Conservation (phyloP, 345 rosid genomes). For the Geranium brycei region DNA sequence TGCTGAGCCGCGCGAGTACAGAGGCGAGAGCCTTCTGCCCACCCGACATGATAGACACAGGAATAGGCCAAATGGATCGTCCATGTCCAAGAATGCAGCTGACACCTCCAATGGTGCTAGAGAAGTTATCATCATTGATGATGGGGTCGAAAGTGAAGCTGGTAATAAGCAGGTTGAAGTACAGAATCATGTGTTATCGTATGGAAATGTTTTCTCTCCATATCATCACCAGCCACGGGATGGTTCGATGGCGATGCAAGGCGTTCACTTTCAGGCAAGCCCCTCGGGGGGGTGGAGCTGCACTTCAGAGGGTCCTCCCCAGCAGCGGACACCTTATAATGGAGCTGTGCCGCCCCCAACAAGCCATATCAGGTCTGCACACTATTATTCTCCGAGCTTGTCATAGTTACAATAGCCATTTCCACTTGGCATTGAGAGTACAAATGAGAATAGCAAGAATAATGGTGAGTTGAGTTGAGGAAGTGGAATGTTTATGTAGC, state of each 20-base stretch:
- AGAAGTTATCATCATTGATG: conserved; percentile 44
- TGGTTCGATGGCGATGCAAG: conserved; percentile 10
- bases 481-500: too few relatives aligned
- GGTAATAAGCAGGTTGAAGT: conserved; percentile 11
- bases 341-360: conserved; percentile 19
- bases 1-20: conserved; percentile 12
- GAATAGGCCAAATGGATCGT: conserved; percentile 7
- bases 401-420: conserved; percentile 13
- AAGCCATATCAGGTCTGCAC: conserved; percentile 21
- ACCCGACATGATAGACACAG: not conserved
- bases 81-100: conserved; percentile 8
- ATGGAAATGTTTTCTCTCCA: conserved; percentile 18
- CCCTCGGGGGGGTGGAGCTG: conserved; percentile 15
- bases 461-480: too few relatives aligned
- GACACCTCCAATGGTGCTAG: conserved; percentile 17
- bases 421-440: not conserved
- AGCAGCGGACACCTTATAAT: conserved; percentile 20
- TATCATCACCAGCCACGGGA: conserved; percentile 35
- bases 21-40: not conserved
- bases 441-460: not conserved
- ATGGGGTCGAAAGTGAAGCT: conserved; percentile 28
- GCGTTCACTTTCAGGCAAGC: conserved; percentile 12
- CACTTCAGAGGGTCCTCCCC: too few relatives aligned
- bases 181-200: conserved; percentile 12
- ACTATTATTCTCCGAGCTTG: conserved; percentile 31